Percentiles rank a stretch among this genome's conserved stretches.
phyloP scores from a whole-genome alignment of 2,329 filamentous ascomycete species.

The Anthostomella pinea region DNA sequence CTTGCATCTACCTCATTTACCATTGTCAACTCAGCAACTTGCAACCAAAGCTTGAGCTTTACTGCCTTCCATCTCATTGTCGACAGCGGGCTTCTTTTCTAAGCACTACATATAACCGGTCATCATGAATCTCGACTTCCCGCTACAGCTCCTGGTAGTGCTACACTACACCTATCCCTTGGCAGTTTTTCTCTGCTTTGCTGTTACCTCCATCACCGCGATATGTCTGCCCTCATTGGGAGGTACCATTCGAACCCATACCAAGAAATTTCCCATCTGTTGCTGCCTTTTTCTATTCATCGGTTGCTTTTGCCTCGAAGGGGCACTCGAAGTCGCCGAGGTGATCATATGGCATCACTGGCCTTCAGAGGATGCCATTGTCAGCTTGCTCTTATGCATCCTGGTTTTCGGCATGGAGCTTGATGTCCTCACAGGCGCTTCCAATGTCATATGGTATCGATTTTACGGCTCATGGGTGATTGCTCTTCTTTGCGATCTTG shows the following conservation, averaged over 20 bases:
- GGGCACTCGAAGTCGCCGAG: constrained; percentile 38
- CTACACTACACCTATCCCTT: constrained; percentile 60
- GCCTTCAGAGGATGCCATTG: constrained; percentile 45
- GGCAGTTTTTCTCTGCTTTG: constrained; percentile 55
- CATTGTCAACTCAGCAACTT: too few relatives aligned
- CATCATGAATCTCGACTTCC: too few relatives aligned
- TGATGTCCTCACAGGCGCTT: constrained; percentile 50
- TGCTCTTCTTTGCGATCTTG: constrained; percentile 54
- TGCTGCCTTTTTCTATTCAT: constrained; percentile 42
- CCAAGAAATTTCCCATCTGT: constrained; percentile 42
- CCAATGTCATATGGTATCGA: constrained; percentile 57
- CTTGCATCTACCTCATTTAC: too few relatives aligned
- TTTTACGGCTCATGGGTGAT: constrained; percentile 63
- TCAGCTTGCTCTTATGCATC: constrained; percentile 60
- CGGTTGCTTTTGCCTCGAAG: constrained; percentile 47
- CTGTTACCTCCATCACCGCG: constrained; percentile 47
- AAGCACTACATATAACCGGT: too few relatives aligned
- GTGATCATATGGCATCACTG: constrained; percentile 36
- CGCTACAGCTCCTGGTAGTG: constrained; percentile 35
- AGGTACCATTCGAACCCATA: constrained; percentile 33
- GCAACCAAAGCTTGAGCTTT: too few relatives aligned
- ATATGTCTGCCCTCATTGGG: constrained; percentile 49
- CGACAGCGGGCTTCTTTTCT: too few relatives aligned
- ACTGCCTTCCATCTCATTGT: too few relatives aligned
- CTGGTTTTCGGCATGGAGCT: constrained; percentile 63